phyloP scores from a whole-genome alignment of 1,284 basidiomycete genomes.

The Wallemia hederae region DNA sequence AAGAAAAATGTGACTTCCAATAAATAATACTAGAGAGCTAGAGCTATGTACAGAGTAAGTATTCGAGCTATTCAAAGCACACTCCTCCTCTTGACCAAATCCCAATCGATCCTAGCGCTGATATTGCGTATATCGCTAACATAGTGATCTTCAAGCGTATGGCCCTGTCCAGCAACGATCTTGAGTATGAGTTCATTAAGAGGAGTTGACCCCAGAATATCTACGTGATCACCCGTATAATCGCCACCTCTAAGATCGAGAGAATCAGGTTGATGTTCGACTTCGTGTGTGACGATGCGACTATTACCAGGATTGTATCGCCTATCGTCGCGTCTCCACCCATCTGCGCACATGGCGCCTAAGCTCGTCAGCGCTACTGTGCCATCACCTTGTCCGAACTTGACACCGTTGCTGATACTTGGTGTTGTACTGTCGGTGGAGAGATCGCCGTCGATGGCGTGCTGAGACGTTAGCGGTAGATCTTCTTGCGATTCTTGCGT shows the following conservation, averaged over 20 bases:
- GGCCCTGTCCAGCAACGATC: constrained; percentile 19
- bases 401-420: constrained; percentile 44
- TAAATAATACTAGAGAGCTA: too few species aligned
- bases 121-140: constrained; percentile 58
- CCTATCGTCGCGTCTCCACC: constrained; percentile 43
- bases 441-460: background rate
- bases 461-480: background rate
- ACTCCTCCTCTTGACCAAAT: constrained; percentile 13
- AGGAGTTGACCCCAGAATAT: constrained; percentile 62
- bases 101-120: constrained; percentile 45
- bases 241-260: constrained; percentile 62
- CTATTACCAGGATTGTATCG: constrained; percentile 86
- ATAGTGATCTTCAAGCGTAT: constrained; percentile 27
- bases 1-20: too few species aligned
- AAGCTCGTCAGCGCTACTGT: constrained; percentile 70
- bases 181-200: constrained; percentile 77
- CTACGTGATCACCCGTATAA: constrained; percentile 70
- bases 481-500: background rate
- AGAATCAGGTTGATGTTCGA: constrained; percentile 51
- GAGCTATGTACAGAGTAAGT: too few species aligned
- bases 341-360: constrained; percentile 82
- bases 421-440: background rate
- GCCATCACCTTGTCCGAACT: constrained; percentile 79
- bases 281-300: constrained; percentile 46
- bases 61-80: too few species aligned